Conservation (phyloP, 176 grass and related monocot species). For the Cenchrus americanus region DNA sequence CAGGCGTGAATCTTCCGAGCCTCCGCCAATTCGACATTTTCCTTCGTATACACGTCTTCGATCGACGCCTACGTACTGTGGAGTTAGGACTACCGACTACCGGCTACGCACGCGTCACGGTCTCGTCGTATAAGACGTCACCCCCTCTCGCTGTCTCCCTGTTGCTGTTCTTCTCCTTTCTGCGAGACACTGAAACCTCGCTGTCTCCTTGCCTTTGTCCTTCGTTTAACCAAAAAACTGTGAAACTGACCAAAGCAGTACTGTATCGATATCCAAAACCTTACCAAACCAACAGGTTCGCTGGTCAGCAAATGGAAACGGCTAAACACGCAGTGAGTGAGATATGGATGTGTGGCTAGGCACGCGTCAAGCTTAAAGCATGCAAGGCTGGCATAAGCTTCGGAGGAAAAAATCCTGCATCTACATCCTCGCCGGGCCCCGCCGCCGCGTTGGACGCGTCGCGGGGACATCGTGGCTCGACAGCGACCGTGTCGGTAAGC, state of each 20-base stretch:
- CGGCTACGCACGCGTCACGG: neutral
- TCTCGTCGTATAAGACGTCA: neutral
- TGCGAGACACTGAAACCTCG: neutral
- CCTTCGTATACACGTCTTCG: neutral
- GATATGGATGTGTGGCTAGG: neutral
- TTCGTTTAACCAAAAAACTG: neutral
- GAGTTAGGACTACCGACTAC: neutral
- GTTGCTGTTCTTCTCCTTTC: neutral
- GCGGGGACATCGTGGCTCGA: constrained; percentile 32
- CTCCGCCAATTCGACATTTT: neutral
- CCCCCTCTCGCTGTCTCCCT: neutral
- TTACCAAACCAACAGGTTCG: neutral
- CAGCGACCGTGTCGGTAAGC: constrained; percentile 46
- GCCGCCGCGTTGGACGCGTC: constrained; percentile 16
- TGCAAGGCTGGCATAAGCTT: neutral
- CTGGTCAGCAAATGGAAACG: neutral
- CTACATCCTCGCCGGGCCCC: constrained; percentile 43
- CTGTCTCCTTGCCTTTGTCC: neutral
- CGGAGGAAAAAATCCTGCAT: constrained; percentile 31
- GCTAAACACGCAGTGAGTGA: neutral
- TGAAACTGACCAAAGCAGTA: neutral
- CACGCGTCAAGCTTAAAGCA: neutral
- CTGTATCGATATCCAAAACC: neutral
- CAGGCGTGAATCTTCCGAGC: constrained; percentile 14
- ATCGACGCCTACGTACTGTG: neutral